A percentile compares a stretch with the other conserved stretches of the same genome.
phyloP scores from a whole-genome alignment of 2,329 filamentous ascomycete genomes.

The Aurifilum marmelostoma region DNA sequence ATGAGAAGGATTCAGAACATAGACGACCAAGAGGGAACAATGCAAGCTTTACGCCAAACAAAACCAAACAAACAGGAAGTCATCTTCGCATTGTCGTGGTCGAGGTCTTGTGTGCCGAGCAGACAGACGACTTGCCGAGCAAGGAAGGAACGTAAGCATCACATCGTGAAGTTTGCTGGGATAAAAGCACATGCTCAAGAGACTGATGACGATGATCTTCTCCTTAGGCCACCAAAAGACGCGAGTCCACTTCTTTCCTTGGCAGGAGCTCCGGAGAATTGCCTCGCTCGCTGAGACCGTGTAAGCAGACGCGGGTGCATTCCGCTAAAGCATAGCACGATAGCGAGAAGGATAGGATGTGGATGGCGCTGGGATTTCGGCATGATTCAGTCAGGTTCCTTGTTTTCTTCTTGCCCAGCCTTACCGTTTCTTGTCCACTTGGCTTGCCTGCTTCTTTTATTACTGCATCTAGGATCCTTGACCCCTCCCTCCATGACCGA shows the following conservation, averaged over 20 bases:
- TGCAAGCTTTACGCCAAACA: background rate
- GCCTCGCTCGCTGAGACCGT: background rate
- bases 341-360: background rate
- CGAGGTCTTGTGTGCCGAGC: background rate
- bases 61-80: background rate
- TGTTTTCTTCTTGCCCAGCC: too few species aligned
- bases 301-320: background rate
- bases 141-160: background rate
- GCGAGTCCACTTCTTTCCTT: background rate
- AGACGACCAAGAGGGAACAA: background rate
- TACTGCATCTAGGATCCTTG: too few species aligned
- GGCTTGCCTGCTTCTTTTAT: too few species aligned
- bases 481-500: too few species aligned
- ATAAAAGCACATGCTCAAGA: background rate
- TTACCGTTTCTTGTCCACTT: too few species aligned
- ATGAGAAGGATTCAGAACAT: background rate
- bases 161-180: background rate
- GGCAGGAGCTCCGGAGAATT: background rate
- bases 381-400: too few species aligned
- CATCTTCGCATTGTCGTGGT: too few species aligned
- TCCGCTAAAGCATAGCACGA: background rate
- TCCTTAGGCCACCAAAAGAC: background rate
- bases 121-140: background rate
- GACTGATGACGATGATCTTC: background rate
- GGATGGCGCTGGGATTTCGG: too few species aligned